Conservation (phyloP, 805 yeast species). For the Nakazawaea wyomingensis region DNA sequence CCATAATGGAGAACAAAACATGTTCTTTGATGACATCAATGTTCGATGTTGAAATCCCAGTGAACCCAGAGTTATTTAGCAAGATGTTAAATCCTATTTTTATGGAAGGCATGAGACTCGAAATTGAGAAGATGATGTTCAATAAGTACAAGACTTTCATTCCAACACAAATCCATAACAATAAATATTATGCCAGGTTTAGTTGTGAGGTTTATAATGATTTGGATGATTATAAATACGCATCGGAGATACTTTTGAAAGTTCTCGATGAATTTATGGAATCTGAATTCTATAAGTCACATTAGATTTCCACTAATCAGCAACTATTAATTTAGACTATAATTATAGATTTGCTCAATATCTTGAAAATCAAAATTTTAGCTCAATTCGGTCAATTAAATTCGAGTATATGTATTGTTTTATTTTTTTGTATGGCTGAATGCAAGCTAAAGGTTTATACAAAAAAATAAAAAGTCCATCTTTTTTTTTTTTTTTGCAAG, state of each 20-base stretch:
- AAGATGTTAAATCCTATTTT: conserved; percentile 11
- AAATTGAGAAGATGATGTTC: conserved; percentile 20
- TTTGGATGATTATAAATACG: conserved; percentile 44
- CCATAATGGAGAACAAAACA: conserved; percentile 30
- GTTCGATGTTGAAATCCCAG: conserved; percentile 39
- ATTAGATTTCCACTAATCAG: too few species aligned
- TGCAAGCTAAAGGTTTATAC: too few species aligned
- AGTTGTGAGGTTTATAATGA: conserved; percentile 61
- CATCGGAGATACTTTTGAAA: conserved; percentile 33
- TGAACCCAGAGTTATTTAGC: conserved; percentile 11
- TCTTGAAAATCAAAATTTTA: too few species aligned
- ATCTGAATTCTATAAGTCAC: not conserved
- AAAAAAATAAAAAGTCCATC: too few species aligned
- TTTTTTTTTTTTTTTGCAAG: too few species aligned
- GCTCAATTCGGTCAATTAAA: too few species aligned
- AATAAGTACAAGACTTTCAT: conserved; percentile 39
- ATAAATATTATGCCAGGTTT: conserved; percentile 40
- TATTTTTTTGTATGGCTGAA: too few species aligned
- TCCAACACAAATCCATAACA: conserved; percentile 40
- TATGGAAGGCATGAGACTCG: conserved; percentile 12
- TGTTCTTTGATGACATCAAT: conserved; percentile 33
- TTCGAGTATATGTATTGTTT: too few species aligned
- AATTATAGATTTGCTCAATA: too few species aligned
- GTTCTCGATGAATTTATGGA: conserved; percentile 19
- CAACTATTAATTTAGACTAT: too few species aligned